Percentiles rank a stretch among this genome's conserved stretches.
These are phyloP conservation scores for Starmerella geochares DNA, from an alignment of 805 yeast genomes.

Conservation along the genomic window DNA sequence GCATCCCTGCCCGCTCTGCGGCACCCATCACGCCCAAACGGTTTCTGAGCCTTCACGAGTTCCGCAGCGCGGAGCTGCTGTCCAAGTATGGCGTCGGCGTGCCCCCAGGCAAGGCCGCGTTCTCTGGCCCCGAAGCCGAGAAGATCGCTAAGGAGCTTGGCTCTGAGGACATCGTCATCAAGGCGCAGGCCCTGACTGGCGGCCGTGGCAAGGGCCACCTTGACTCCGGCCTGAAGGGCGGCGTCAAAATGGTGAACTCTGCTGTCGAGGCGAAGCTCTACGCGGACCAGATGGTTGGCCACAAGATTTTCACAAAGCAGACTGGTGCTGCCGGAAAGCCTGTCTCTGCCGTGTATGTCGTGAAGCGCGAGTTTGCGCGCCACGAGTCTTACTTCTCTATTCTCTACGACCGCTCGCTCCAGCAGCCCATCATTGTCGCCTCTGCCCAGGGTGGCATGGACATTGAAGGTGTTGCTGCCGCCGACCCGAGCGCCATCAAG, in stretches of 20 bases:
- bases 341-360: constrained; percentile 92
- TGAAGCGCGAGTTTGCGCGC: constrained; percentile 84
- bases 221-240: constrained; percentile 91
- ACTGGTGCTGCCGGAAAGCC: constrained; percentile 95
- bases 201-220: constrained; percentile 99
- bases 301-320: constrained; percentile 93
- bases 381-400: constrained; percentile 95
- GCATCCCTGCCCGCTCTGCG: neutral
- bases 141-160: constrained; percentile 63
- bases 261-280: constrained; percentile 79
- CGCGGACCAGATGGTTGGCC: constrained; percentile 81
- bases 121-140: constrained; percentile 79
- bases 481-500: constrained; percentile 83
- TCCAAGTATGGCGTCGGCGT: constrained; percentile 77
- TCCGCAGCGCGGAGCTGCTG: constrained; percentile 82
- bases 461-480: constrained; percentile 95
- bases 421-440: constrained; percentile 86
- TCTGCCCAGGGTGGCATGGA: constrained; percentile 99
- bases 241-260: constrained; percentile 79
- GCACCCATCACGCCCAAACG: constrained; percentile 37
- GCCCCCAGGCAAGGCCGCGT: constrained; percentile 85
- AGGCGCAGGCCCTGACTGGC: constrained; percentile 98
- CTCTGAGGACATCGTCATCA: constrained; percentile 77
- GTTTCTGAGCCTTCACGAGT: constrained; percentile 86
- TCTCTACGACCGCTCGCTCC: constrained; percentile 84